Conservation (phyloP, 495 filamentous ascomycete genomes). For the Penicillium odoratum region DNA sequence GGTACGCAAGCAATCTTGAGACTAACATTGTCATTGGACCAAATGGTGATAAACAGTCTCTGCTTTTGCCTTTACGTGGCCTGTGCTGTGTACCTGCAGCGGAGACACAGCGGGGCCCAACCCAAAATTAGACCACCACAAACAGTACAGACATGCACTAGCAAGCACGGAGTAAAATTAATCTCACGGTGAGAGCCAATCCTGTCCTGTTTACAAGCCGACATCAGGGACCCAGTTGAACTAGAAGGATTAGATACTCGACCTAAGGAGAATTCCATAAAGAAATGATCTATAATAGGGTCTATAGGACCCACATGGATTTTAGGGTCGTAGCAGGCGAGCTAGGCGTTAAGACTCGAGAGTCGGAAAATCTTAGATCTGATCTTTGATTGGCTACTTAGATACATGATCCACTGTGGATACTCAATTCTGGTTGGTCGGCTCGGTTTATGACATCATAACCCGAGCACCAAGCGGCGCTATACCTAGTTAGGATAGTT, state of each 20-base stretch:
- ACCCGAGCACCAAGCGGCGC: constrained; percentile 8
- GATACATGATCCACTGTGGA: neutral
- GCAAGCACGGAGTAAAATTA: neutral
- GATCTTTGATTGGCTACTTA: neutral
- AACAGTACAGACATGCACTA: too few species aligned
- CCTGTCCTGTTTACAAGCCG: neutral
- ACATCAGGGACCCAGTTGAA: neutral
- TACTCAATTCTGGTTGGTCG: constrained; percentile 15
- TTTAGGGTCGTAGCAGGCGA: neutral
- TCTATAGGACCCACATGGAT: neutral
- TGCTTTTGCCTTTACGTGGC: too few species aligned
- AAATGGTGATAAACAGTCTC: too few species aligned
- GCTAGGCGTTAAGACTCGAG: neutral
- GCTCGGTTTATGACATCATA: constrained; percentile 32
- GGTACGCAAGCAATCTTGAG: too few species aligned
- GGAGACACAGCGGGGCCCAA: too few species aligned
- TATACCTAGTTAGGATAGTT: constrained; percentile 18
- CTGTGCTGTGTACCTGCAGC: too few species aligned
- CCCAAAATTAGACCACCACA: too few species aligned
- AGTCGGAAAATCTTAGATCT: neutral
- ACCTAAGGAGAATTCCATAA: neutral
- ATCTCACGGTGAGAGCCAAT: neutral
- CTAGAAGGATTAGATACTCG: neutral
- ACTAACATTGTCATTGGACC: too few species aligned
- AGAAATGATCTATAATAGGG: neutral